Evolutionary conservation across 768 basidiomycete genomes (phyloP).

Genomic region (Lactarius quietus): DNA sequence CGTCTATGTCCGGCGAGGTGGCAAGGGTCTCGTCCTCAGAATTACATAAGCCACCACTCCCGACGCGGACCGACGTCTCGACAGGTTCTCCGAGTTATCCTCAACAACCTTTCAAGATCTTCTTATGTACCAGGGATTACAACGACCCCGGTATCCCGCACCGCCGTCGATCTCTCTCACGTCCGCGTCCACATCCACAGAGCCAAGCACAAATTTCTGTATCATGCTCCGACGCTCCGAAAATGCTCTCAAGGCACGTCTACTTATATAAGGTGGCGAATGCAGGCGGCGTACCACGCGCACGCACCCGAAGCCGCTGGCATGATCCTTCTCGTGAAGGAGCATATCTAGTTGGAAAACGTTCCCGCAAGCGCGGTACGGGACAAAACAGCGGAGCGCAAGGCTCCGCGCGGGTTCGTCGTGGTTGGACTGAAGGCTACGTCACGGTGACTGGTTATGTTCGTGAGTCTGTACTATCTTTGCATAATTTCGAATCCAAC

Average conservation of each 20-base stretch:
- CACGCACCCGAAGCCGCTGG: no score
- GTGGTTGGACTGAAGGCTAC: slow-evolving; percentile 41
- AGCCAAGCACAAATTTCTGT: slow-evolving; percentile 71
- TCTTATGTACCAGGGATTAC: no score
- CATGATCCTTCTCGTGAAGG: slow-evolving; percentile 88
- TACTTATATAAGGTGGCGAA: slow-evolving; percentile 67
- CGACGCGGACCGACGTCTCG: no score
- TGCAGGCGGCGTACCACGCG: slow-evolving; percentile 82
- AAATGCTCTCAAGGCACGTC: slow-evolving; percentile 68
- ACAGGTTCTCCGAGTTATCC: no score
- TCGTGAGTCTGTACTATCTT: background rate
- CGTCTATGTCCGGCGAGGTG: no score
- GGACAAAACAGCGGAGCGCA: slow-evolving; percentile 58
- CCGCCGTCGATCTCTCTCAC: no score
- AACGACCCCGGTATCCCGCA: no score
- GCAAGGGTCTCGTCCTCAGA: no score
- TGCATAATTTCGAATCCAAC: background rate
- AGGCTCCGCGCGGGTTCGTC: slow-evolving; percentile 61
- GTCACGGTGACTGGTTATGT: background rate
- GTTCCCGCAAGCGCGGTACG: slow-evolving; percentile 63
- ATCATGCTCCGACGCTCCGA: slow-evolving; percentile 86
- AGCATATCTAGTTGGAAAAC: slow-evolving; percentile 84
- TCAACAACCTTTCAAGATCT: no score
- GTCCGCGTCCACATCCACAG: slow-evolving; percentile 7
- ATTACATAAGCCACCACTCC: no score